A percentile compares a stretch with the other conserved stretches of the same genome.
Evolutionary conservation across 768 basidiomycete genomes (phyloP).

Genomic region (Suillus fuscotomentosus): DNA sequence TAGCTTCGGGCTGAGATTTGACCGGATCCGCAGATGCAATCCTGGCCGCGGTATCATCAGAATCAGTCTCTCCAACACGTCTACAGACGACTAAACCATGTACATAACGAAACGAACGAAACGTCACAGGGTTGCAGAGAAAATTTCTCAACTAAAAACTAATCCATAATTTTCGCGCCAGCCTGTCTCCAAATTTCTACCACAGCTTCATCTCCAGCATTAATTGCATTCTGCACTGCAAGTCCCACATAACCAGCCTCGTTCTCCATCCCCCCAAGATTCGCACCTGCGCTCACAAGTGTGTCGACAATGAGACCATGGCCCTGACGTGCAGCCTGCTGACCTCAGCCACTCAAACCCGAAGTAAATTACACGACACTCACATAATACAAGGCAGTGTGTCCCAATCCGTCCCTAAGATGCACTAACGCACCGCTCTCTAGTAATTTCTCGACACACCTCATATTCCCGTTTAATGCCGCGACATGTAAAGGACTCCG

Average conservation of each 20-base stretch:
- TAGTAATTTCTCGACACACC: conserved; percentile 48
- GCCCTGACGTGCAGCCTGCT: conserved; percentile 73
- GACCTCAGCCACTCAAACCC: conserved; percentile 1
- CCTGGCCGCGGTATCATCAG: neutral
- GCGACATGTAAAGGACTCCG: conserved; percentile 80
- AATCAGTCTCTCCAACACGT: neutral
- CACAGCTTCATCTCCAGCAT: conserved; percentile 41
- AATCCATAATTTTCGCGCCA: conserved; percentile 29
- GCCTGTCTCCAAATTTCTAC: conserved; percentile 57
- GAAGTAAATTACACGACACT: conserved; percentile 19
- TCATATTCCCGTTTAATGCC: conserved; percentile 59
- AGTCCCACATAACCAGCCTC: conserved; percentile 55
- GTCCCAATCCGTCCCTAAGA: conserved; percentile 73
- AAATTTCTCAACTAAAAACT: neutral
- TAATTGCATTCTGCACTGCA: conserved; percentile 37
- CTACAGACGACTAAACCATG: neutral
- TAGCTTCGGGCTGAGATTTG: neutral
- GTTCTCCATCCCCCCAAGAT: conserved; percentile 64
- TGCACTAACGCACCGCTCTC: conserved; percentile 81
- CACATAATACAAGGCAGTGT: conserved; percentile 84
- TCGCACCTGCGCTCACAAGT: conserved; percentile 73
- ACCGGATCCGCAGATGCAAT: neutral
- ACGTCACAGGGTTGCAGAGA: neutral
- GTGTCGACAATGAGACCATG: conserved; percentile 58
- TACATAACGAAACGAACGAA: neutral